phyloP scores from a whole-genome alignment of 2,329 filamentous ascomycete species.

The Clonostachys rhizophaga region DNA sequence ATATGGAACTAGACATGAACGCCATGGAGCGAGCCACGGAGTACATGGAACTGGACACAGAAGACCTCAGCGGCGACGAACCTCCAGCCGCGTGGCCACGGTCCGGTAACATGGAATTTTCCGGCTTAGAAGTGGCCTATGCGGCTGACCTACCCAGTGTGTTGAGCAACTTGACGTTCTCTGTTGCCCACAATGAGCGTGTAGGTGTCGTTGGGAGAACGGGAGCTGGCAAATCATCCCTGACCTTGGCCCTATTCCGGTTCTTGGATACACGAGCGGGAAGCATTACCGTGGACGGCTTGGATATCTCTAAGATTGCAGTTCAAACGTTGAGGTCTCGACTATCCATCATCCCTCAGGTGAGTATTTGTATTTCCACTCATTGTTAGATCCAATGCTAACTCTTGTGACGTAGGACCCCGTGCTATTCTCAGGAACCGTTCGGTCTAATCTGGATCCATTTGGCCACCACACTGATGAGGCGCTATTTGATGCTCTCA shows the following conservation, averaged over 20 bases:
- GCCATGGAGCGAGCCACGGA: constrained; percentile 72
- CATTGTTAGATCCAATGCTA: neutral
- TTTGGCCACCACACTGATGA: constrained; percentile 60
- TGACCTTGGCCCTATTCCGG: constrained; percentile 82
- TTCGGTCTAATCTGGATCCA: constrained; percentile 68
- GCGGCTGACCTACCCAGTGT: constrained; percentile 67
- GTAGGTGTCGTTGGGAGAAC: constrained; percentile 93
- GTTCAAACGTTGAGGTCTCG: constrained; percentile 61
- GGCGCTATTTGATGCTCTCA: constrained; percentile 59
- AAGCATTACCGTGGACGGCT: constrained; percentile 59
- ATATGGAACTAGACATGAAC: constrained; percentile 75
- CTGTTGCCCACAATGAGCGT: constrained; percentile 88
- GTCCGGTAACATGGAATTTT: constrained; percentile 68
- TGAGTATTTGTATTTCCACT: constrained; percentile 2
- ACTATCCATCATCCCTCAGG: constrained; percentile 65
- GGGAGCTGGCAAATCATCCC: constrained; percentile 76
- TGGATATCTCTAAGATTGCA: constrained; percentile 64
- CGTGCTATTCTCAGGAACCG: constrained; percentile 68
- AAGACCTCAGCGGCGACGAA: constrained; percentile 55
- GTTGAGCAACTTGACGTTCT: constrained; percentile 65
- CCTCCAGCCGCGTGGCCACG: constrained; percentile 72
- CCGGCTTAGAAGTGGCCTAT: constrained; percentile 69
- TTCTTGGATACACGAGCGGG: constrained; percentile 78
- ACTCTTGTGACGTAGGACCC: constrained; percentile 47
- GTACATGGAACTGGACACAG: constrained; percentile 65